These are phyloP conservation scores for Monosporascus sp. DNA, from an alignment of 2,329 filamentous ascomycete genomes.

Conservation along the genomic window DNA sequence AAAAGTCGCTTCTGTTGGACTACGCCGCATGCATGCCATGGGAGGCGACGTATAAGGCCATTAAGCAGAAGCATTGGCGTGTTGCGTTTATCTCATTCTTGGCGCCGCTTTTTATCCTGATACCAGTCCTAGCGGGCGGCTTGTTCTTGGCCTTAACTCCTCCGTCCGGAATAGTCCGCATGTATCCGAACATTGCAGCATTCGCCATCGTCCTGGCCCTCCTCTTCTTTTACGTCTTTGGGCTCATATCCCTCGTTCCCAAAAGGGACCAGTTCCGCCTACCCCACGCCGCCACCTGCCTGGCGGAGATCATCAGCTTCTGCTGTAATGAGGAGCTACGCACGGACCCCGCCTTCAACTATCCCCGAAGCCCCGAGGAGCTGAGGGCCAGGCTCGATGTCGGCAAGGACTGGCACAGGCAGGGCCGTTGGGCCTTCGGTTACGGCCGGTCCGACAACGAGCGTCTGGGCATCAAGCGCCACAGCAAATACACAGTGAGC, in stretches of 20 bases:
- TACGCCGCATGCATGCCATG: slow-evolving; percentile 64
- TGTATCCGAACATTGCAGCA: slow-evolving; percentile 68
- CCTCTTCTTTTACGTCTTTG: slow-evolving; percentile 63
- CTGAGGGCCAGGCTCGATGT: slow-evolving; percentile 64
- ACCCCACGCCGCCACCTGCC: slow-evolving; percentile 65
- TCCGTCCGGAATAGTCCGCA: slow-evolving; percentile 44
- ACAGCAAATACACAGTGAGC: slow-evolving; percentile 23
- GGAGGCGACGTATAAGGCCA: slow-evolving; percentile 51
- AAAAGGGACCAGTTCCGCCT: slow-evolving; percentile 56
- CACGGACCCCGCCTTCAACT: slow-evolving; percentile 66
- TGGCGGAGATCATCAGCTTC: slow-evolving; percentile 75
- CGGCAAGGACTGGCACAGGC: slow-evolving; percentile 36
- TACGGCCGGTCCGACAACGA: slow-evolving; percentile 28
- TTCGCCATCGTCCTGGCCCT: slow-evolving; percentile 70
- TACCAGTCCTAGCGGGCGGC: slow-evolving; percentile 65
- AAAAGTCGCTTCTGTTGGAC: slow-evolving; percentile 61
- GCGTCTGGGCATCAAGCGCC: slow-evolving; percentile 24
- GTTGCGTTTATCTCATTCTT: slow-evolving; percentile 57
- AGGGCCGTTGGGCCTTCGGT: slow-evolving; percentile 49
- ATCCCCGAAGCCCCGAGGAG: slow-evolving; percentile 60
- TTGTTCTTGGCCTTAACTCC: slow-evolving; percentile 69
- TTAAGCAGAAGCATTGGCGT: slow-evolving; percentile 58
- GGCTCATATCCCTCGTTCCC: slow-evolving; percentile 57
- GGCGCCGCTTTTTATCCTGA: slow-evolving; percentile 51
- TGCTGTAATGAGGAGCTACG: slow-evolving; percentile 67